A percentile compares a stretch with the other conserved stretches of the same genome.
Evolutionary conservation across 768 basidiomycete species (phyloP).

Genomic region (Naganishia onofrii): DNA sequence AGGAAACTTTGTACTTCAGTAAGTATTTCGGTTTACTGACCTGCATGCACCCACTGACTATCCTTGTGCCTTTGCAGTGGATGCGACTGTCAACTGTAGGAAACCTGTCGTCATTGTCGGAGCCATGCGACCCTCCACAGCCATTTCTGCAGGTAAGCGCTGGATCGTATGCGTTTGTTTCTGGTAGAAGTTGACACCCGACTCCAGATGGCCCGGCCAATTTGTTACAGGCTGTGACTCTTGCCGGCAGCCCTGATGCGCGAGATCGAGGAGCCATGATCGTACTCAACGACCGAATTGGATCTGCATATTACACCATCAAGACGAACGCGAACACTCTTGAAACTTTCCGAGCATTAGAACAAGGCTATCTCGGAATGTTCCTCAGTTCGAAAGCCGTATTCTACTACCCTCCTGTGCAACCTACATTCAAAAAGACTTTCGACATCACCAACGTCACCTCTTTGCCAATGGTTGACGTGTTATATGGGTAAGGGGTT

Average conservation of each 20-base stretch:
- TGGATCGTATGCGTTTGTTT: neutral
- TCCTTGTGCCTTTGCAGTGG: constrained; percentile 31
- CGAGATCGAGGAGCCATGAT: constrained; percentile 43
- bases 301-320: constrained; percentile 42
- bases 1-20: constrained; percentile 47
- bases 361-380: constrained; percentile 48
- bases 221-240: constrained; percentile 43
- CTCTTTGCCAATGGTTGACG: constrained; percentile 37
- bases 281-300: constrained; percentile 50
- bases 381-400: constrained; percentile 38
- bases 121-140: constrained; percentile 49
- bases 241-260: constrained; percentile 36
- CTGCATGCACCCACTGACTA: neutral
- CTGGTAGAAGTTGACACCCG: neutral
- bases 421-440: constrained; percentile 53
- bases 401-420: constrained; percentile 39
- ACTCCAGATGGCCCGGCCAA: constrained; percentile 42
- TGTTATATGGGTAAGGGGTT: constrained; percentile 34
- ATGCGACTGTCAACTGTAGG: constrained; percentile 45
- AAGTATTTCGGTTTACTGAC: neutral
- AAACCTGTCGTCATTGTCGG: constrained; percentile 50
- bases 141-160: constrained; percentile 39
- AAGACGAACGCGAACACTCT: constrained; percentile 46
- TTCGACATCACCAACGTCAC: constrained; percentile 36
- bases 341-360: constrained; percentile 49